Base-by-base conservation (phyloP, 768 basidiomycete genomes). In the Kockovaella imperatae region DNA sequence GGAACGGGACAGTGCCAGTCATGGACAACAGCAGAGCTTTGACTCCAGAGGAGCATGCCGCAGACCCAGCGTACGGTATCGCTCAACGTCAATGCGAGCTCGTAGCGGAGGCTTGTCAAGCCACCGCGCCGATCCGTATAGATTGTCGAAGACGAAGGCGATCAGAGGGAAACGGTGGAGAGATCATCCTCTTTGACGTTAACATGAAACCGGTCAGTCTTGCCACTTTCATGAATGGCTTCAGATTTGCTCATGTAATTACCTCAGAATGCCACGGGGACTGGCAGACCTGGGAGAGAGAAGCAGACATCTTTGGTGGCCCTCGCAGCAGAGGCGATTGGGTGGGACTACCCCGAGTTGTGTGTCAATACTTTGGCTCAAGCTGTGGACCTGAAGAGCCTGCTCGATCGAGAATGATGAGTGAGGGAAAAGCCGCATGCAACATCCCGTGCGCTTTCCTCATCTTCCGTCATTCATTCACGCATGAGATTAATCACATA, bases 171-270 rank as follows among this genome's bases (percentile, higher is more conserved):
- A 26, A 42, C 3, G 53, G 54, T 3, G 51, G 47, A n/a, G 29
- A 39, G 2, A 62, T 64, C 31, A 41, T 55, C 11, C 45, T 66
- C 13, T 69, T 69, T 23, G 67, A 66, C 46, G 54, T 69, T 18
- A 69, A 69, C 45, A 51, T 62, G 46, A 69, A 69, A 47, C 67
- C 67, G 4, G 67, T 68, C 28, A 47, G 65, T 59, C n/a, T 2
- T 10, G 8, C 13, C 28, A 30, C 25, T 21, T 31, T 29, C 17
- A 13, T 6, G 4, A 5, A 13, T n/a, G 5, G 10, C 13, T 21
- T 20, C 20, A 20, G 26, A 28, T 35, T 34, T 20, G 30, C n/a
- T 7, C 15, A 15, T 46, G 43, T 23, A 20, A 17, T 20, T 17
- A 35, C 17, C 2, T 18, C 24, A 68, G 67, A 69, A 69, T 38